Conservation (phyloP, 2,329 filamentous ascomycete species). For the Penicillium hordei region DNA sequence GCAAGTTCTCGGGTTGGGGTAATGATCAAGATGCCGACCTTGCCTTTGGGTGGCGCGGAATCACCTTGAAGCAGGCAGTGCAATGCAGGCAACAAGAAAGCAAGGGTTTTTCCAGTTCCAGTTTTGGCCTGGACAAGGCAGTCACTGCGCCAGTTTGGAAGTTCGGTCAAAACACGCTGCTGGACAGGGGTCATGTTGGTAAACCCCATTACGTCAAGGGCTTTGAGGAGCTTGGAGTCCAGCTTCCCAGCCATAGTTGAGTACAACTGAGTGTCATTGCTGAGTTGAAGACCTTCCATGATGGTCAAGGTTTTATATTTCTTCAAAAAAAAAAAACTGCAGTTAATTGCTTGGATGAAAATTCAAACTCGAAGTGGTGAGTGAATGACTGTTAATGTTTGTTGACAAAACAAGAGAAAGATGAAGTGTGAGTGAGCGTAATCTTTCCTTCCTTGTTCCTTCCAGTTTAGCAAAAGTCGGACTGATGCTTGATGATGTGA, state of each 20-base stretch:
- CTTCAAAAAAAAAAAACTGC: conserved; percentile 2
- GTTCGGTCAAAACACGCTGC: conserved; percentile 52
- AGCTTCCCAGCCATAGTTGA: conserved; percentile 37
- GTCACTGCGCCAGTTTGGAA: conserved; percentile 52
- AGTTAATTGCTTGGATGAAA: conserved; percentile 5
- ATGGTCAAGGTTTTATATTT: conserved; percentile 1
- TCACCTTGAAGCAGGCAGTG: conserved; percentile 45
- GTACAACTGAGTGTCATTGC: conserved; percentile 30
- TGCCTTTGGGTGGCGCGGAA: conserved; percentile 30
- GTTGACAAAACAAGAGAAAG: background rate
- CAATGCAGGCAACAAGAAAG: conserved; percentile 50
- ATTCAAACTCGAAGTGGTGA: conserved; percentile 1
- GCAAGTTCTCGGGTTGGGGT: conserved; percentile 53
- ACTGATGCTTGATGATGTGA: conserved; percentile 1
- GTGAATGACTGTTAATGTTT: conserved; percentile 50
- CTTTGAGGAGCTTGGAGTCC: conserved; percentile 34
- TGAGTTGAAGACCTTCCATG: conserved; percentile 18
- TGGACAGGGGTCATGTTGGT: conserved; percentile 56
- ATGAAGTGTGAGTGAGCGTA: background rate
- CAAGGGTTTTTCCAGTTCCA: conserved; percentile 53
- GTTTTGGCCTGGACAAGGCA: conserved; percentile 57
- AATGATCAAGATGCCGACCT: conserved; percentile 49
- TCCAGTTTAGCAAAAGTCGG: conserved; percentile 1
- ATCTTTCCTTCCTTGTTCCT: background rate
- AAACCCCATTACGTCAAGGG: conserved; percentile 35